phyloP scores from a whole-genome alignment of 2,329 filamentous ascomycete genomes.

The Botryotinia narcissicola region DNA sequence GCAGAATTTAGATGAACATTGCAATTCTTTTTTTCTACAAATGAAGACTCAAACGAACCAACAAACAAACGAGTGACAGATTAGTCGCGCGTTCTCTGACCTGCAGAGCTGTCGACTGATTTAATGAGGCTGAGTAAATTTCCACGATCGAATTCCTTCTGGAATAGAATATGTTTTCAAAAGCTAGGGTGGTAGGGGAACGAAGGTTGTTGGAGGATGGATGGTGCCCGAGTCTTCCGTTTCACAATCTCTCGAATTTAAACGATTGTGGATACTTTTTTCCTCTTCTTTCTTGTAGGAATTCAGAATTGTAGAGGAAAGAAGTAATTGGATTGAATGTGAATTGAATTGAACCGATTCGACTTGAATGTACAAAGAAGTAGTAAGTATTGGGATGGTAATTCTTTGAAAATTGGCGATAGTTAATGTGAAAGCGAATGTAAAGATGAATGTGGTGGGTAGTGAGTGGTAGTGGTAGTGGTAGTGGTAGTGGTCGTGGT shows the following conservation, averaged over 20 bases:
- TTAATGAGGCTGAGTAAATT: constrained; percentile 15
- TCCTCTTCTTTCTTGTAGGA: neutral
- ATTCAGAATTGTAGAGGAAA: neutral
- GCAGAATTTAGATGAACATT: constrained; percentile 21
- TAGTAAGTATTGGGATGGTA: neutral
- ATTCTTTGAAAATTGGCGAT: neutral
- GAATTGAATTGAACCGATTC: neutral
- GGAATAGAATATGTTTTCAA: constrained; percentile 1
- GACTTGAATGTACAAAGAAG: neutral
- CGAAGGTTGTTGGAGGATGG: neutral
- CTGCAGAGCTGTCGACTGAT: constrained; percentile 16
- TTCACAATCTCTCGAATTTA: constrained; percentile 17
- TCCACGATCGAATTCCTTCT: neutral
- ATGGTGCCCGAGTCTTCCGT: constrained; percentile 1
- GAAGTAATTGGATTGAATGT: neutral
- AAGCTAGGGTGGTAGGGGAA: neutral
- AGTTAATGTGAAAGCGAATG: neutral
- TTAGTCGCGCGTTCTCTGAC: constrained; percentile 15
- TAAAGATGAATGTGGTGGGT: neutral
- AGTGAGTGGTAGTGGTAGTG: neutral
- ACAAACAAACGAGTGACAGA: constrained; percentile 7
- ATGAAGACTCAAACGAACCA: neutral
- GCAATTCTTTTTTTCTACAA: neutral
- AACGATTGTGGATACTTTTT: constrained; percentile 7
- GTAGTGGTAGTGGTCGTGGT: neutral